Evolutionary conservation across 441 rosid genomes (phyloP), one percentile per base, ranked within the genome.

Genomic region (Erodium moschatum): DNA sequence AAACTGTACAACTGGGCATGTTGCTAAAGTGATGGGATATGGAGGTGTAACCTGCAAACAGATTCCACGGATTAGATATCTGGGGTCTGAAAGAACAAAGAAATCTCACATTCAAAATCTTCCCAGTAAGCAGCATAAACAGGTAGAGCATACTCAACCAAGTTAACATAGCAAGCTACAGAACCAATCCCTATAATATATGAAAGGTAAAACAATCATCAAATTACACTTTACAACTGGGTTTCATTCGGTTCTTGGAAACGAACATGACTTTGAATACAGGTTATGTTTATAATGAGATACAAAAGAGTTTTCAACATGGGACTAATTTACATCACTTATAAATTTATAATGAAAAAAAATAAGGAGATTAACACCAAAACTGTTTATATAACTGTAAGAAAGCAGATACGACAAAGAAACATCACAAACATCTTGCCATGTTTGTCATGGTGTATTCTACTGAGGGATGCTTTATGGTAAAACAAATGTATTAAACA

Each of bases 41-140:
- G 88, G 75, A 67, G 96, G 97, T 5, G 96, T 87, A 63, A 89
- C 97, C 97, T 89, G 75, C 68, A 86, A 73, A 70, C 67, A 80
- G 75, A 78, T 76, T 69, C 44, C 38, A 69, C 4, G 38, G 42
- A 76, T 79, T 67, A 81, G 79, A 61, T 74, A 73, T 35, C 29
- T 54, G 48, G 29, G 60, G 19, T 35, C 18, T 56, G 44, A 50
- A 68, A 27, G 44, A 35, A 58, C 21, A 20, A 72, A 46, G 42
- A 60, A 46, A 24, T 16, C 11, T 29, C 72, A 29, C 61, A 67
- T 35, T 42, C 33, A 15, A 12, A 42, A 15, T 54, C 2, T 18
- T 5, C 18, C 20, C 61, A 54, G 61, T 50, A 50, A 50, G 56
- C 40, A 35, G 40, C 0, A 35, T 35, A 35, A 35, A 35, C 56